phyloP scores from a whole-genome alignment of 495 filamentous ascomycete genomes.

The Penicillium subrubescens region DNA sequence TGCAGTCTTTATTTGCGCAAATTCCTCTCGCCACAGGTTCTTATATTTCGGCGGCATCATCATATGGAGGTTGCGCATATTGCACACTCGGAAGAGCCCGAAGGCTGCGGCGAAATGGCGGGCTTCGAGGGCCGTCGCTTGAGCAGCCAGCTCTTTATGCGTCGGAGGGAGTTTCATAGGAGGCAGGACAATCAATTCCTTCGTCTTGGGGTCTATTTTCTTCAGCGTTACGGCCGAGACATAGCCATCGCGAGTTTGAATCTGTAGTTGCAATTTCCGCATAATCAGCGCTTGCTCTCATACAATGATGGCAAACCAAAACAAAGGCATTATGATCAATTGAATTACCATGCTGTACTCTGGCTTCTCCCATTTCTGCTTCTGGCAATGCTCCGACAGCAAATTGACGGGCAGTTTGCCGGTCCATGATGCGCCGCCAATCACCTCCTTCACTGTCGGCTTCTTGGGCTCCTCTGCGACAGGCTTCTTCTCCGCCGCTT shows the following conservation, averaged over 20 bases:
- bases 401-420: slow-evolving; percentile 93
- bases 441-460: slow-evolving; percentile 81
- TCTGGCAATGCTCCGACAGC: slow-evolving; percentile 91
- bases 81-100: slow-evolving; percentile 86
- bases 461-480: slow-evolving; percentile 65
- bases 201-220: slow-evolving; percentile 79
- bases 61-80: slow-evolving; percentile 91
- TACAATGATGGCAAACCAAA: not conserved
- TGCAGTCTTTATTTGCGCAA: slow-evolving; percentile 73
- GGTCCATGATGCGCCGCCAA: slow-evolving; percentile 96
- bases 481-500: slow-evolving; percentile 39
- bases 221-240: slow-evolving; percentile 78
- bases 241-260: slow-evolving; percentile 62
- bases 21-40: slow-evolving; percentile 84
- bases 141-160: slow-evolving; percentile 66
- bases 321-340: not conserved
- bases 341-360: slow-evolving; percentile 77
- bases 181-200: slow-evolving; percentile 69
- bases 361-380: slow-evolving; percentile 91
- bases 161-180: slow-evolving; percentile 79
- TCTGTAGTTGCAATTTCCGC: slow-evolving; percentile 32
- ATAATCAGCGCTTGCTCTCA: slow-evolving; percentile 14
- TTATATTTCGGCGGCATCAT: slow-evolving; percentile 89
- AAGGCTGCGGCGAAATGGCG: slow-evolving; percentile 91
- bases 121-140: slow-evolving; percentile 82